Evolutionary conservation across 2,329 filamentous ascomycete genomes (phyloP), one percentile per base, ranked within the genome.

Genomic region (Onygena corvina): DNA sequence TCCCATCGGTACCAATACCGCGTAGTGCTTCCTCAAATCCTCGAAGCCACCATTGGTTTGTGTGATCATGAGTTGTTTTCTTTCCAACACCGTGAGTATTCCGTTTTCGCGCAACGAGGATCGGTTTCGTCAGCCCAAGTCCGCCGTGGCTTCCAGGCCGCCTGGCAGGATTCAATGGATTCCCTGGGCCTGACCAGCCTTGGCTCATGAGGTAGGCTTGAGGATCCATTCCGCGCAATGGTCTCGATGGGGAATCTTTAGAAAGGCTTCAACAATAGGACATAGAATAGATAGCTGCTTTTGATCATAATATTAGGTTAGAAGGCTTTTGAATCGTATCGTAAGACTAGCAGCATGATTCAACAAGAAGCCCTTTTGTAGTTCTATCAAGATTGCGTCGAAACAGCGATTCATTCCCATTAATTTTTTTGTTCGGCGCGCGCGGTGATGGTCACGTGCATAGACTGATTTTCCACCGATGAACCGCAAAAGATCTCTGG

Each of bases 41-140:
- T 51, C 86, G 83, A 67, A 94, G 75, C 92, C 92, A 98, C 92
- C 92, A 98, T 64, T 94, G 88, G 62, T 95, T 90, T 51, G 76
- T 74, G 27, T 77, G 72, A 23, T 73, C 73, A 50, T 71, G 66
- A 50, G 76, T 76, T 56, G 78, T 78, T 64, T 86, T 87, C 62
- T 85, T 81, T 49, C 90, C 90, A 3, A 96, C 72, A 20, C 90
- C 90, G 48, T 85, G 74, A 77, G 83, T 70, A 65, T 94, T 84
- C 58, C 82, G 76, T 67, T 94, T 94, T 59, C 85, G 83, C 52
- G 84, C 81, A 50, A 94, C 76, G 31, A 94, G 79, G 23, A 96
- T 76, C 3, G 90, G 90, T 58, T 84, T 85, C 21, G 81, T 80
- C 49, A 96, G 81, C 36, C 90, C 90, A 53, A 82, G 82, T 47